Evolutionary conservation across 2,329 filamentous ascomycete species (phyloP).

Genomic region (Diaporthe sp.): DNA sequence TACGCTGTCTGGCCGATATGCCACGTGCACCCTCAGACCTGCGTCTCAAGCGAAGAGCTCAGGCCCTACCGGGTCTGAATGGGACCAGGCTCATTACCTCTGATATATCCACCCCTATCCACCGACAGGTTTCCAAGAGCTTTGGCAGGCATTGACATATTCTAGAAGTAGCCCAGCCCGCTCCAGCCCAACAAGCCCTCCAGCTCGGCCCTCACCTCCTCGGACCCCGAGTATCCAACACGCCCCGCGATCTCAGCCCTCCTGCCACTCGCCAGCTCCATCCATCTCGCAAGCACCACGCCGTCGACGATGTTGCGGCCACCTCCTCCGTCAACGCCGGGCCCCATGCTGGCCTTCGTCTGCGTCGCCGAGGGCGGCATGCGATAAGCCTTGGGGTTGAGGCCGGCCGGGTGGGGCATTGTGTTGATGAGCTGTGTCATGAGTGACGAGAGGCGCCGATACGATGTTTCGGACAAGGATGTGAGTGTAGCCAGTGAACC

Average conservation of each 20-base stretch:
- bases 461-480: conserved; percentile 80
- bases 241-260: conserved; percentile 79
- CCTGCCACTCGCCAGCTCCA: conserved; percentile 78
- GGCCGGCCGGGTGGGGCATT: conserved; percentile 79
- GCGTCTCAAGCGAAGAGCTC: not conserved
- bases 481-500: conserved; percentile 83
- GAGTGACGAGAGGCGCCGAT: conserved; percentile 85
- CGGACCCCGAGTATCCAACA: conserved; percentile 73
- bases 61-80: not conserved
- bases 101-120: too few species aligned
- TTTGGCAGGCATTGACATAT: not conserved
- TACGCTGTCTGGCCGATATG: not conserved
- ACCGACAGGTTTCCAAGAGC: not conserved
- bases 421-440: conserved; percentile 82
- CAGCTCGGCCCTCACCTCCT: conserved; percentile 76
- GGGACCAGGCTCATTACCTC: too few species aligned
- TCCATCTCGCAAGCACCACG: conserved; percentile 77
- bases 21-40: not conserved
- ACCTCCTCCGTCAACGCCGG: conserved; percentile 67
- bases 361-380: conserved; percentile 60
- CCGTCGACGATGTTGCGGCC: conserved; percentile 82
- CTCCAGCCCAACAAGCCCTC: conserved; percentile 71
- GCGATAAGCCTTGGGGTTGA: conserved; percentile 87
- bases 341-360: conserved; percentile 48
- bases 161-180: conserved; percentile 67